These are phyloP conservation scores for Nitzschia sp. DNA, from an alignment of 108 stramenopile genomes.

Conservation along the genomic window DNA sequence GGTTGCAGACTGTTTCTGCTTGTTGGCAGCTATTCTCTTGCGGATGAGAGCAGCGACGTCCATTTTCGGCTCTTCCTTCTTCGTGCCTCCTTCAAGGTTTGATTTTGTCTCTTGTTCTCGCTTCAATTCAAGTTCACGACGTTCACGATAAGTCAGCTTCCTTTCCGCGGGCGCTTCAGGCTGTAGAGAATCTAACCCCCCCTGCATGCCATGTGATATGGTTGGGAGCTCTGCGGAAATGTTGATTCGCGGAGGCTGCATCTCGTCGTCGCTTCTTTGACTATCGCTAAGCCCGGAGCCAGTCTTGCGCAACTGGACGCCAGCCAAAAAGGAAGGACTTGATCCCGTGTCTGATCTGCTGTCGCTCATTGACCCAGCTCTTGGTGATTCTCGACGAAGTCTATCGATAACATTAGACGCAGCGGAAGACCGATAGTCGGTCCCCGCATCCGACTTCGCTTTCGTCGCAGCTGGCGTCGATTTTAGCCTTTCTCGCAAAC, in stretches of 20 bases:
- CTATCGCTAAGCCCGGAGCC: background rate
- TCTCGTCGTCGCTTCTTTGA: background rate
- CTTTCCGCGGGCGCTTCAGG: conserved; percentile 6
- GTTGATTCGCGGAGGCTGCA: background rate
- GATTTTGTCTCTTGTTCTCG: conserved; percentile 28
- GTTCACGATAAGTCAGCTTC: conserved; percentile 42
- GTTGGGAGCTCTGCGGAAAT: background rate
- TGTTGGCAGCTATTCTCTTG: conserved; percentile 63
- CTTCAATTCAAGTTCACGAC: conserved; percentile 34
- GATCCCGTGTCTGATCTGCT: conserved; percentile 17
- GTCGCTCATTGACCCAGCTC: background rate
- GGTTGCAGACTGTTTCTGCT: conserved; percentile 30
- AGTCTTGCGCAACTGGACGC: conserved; percentile 42
- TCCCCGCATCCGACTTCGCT: conserved; percentile 29
- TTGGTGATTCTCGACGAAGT: conserved; percentile 16
- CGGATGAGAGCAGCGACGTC: conserved; percentile 73
- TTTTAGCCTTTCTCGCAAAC: conserved; percentile 12
- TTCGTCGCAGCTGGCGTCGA: background rate
- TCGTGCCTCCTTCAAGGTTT: conserved; percentile 25
- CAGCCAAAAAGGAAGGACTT: conserved; percentile 39
- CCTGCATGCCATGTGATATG: background rate
- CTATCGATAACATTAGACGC: conserved; percentile 11
- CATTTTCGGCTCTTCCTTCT: conserved; percentile 37
- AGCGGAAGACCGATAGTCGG: background rate
- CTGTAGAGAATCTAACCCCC: background rate